Evolutionary conservation across 805 yeast species (phyloP), one percentile per base, ranked within the genome.

Genomic region (Ogataea thermomethanolica): DNA sequence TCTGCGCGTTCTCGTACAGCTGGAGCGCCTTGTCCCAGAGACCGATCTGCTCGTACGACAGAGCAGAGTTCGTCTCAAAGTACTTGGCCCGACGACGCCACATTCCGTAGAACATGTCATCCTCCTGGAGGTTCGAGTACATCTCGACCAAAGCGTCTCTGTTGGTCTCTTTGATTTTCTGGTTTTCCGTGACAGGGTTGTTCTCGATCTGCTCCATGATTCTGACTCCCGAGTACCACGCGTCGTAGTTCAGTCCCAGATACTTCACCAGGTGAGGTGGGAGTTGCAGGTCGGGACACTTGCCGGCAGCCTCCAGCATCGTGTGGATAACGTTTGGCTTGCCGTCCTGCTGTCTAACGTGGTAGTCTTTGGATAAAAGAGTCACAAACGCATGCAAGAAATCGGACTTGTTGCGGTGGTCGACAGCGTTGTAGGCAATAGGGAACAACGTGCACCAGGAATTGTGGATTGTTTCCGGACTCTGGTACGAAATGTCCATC

Each of bases 1-100:
- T 85, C 65, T 93, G 99, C 1, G 99, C 99, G 15, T 89, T 80
- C 64, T 93, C 99, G 53, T 95, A 95, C 46, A 91, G 67, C 57
- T 89, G 95, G 60, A 88, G 83, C 0, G 98, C 98, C 46, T 86
- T 83, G 44, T 84, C 93, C 96, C 96, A 93, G 51, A 88, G 66
- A 7, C 99, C 98, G 48, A 90, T 76, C 60, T 93, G 99, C 61
- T 93, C 99, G 57, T 81, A 91, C 0, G 96, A 86, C 22, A 95
- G 67, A 0, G 98, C 99, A 29, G 93, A 78, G 46, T 85, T 88
- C 0, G 99, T 93, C 58, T 93, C 96, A 7, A 84, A 74, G 58
- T 91, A 93, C 62, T 91, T 91, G 7, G 98, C 95, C 43, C 97
- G 75, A 60, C 98, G 75, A 66, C 98, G 79, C 99, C 99, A 93